phyloP scores from a whole-genome alignment of 2,329 filamentous ascomycete species.

The Daldinia eschscholtzii region DNA sequence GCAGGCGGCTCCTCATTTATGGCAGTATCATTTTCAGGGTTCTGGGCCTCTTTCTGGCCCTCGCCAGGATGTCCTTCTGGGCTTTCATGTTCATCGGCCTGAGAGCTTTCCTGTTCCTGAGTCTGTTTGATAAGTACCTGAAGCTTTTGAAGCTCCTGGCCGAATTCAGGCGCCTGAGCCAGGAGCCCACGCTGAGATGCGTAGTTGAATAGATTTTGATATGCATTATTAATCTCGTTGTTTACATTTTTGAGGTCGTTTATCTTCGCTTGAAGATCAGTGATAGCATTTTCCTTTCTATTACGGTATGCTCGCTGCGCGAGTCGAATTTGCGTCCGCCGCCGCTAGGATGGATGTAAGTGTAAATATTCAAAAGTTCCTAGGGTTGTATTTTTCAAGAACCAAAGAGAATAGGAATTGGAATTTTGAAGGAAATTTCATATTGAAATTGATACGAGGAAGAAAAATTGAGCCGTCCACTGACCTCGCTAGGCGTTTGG shows the following conservation, averaged over 20 bases:
- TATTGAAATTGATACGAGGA: not conserved
- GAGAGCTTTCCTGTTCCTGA: constrained; percentile 55
- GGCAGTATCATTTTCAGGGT: not conserved
- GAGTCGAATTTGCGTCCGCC: constrained; percentile 87
- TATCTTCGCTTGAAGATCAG: constrained; percentile 77
- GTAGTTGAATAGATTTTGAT: constrained; percentile 75
- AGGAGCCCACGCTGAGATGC: constrained; percentile 70
- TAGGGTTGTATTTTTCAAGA: not conserved
- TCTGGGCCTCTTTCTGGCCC: constrained; percentile 39
- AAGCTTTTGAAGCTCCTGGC: constrained; percentile 71
- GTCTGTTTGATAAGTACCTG: constrained; percentile 65
- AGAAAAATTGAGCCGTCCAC: constrained; percentile 54
- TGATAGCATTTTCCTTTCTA: constrained; percentile 86
- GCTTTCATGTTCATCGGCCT: constrained; percentile 35
- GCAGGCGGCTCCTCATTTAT: constrained; percentile 4
- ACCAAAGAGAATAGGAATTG: not conserved
- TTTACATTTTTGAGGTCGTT: constrained; percentile 76
- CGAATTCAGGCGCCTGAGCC: constrained; percentile 68
- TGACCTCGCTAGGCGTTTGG: constrained; percentile 81
- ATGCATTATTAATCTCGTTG: constrained; percentile 79
- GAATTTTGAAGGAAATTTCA: not conserved
- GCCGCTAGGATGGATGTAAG: constrained; percentile 66
- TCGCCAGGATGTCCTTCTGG: constrained; percentile 36
- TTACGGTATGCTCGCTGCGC: constrained; percentile 88
- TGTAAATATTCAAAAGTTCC: constrained; percentile 4